Evolutionary conservation across 108 stramenopile genomes (phyloP), one percentile per base, ranked within the genome.

Genomic region (Cafeteria roenbergensis): DNA sequence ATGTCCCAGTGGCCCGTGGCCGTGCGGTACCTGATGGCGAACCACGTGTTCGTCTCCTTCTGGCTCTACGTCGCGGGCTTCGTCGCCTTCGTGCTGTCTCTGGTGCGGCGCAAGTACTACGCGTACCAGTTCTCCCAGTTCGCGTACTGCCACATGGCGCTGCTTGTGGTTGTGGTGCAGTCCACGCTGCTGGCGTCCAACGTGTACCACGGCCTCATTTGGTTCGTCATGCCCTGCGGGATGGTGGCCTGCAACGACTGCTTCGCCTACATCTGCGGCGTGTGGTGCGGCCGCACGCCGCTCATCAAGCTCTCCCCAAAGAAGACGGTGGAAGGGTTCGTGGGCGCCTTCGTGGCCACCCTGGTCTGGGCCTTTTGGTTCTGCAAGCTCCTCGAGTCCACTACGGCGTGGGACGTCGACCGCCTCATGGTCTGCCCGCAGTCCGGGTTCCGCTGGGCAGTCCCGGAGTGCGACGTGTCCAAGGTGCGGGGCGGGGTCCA

Each of bases 281-380:
- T 92, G 21, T 88, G 81, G 0, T 84, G 84, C 42, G 97, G 97
- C 29, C 74, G 90, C 51, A 94, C 91, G 67, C 73, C 82, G 51
- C 83, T 88, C 14, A 92, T 99, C 59, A 66, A 68, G 57, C 78
- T 94, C 50, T 83, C 80, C 30, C 94, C 94, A 53, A 92, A 94
- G 64, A 93, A 98, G 77, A 99, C 97, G 12, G 94, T 93, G 94
- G 97, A 99, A 69, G 94, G 94, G 22, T 92, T 92, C 75, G 79
- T 92, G 31, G 91, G 91, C 24, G 94, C 89, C 9, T 82, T 87
- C 17, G 69, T 96, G 30, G 89, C 82, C 60, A 99, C 97, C 36
- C 64, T 95, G 53, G 62, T 94, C 32, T 74, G 83, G 20, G 88
- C 88, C 25, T 95, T 87, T 80, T 92, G 87, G 65, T 67, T 94